These are phyloP conservation scores for Corrigiola litoralis DNA, from an alignment of 179 eudicot species.

Conservation along the genomic window DNA sequence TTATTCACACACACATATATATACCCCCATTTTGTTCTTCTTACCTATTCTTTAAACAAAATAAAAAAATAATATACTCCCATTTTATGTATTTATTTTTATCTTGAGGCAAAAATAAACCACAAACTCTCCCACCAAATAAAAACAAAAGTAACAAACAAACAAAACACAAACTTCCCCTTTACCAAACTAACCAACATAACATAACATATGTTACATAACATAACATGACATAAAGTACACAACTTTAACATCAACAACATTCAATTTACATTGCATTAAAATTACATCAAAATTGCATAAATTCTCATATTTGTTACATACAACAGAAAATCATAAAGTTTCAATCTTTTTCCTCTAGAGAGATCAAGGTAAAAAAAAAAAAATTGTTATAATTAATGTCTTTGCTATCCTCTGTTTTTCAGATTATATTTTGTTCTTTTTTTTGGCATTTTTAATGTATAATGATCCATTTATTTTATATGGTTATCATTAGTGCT, in stretches of 20 bases:
- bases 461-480: conserved; percentile 15
- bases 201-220: not conserved
- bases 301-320: not conserved
- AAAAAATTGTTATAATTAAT: too few relatives aligned
- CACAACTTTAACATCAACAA: conserved; percentile 1
- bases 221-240: not conserved
- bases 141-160: conserved; percentile 2
- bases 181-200: conserved; percentile 19
- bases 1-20: not conserved
- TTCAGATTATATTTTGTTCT: not conserved
- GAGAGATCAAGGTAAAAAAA: conserved; percentile 26
- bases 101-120: conserved; percentile 6
- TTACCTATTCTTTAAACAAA: too few relatives aligned
- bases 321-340: not conserved
- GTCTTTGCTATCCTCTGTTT: conserved; percentile 11
- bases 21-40: not conserved
- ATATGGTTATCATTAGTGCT: conserved; percentile 12
- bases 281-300: conserved; percentile 2
- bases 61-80: too few relatives aligned
- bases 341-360: conserved; percentile 1
- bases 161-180: conserved; percentile 16
- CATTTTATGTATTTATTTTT: not conserved
- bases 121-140: not conserved
- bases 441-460: conserved; percentile 9
- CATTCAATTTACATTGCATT: too few relatives aligned